A percentile compares a stretch with the other conserved stretches of the same genome.
These are phyloP conservation scores for Ceratocystis harringtonii DNA, from an alignment of 2,329 filamentous ascomycete genomes.

Conservation along the genomic window DNA sequence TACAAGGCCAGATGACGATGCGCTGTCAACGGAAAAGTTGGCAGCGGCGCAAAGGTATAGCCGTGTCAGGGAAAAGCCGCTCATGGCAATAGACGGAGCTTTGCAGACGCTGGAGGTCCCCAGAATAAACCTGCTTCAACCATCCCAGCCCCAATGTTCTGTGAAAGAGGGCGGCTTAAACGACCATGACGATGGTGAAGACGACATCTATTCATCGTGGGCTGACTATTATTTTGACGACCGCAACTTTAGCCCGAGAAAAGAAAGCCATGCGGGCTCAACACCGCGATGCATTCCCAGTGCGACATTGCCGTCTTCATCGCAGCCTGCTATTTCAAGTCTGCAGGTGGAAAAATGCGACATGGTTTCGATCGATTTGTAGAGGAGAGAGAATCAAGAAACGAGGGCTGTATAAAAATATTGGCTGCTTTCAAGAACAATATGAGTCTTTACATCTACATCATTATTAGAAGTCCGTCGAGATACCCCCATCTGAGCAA, in stretches of 20 bases:
- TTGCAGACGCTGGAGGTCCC: neutral
- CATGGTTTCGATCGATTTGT: neutral
- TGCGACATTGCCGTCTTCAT: neutral
- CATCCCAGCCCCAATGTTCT: neutral
- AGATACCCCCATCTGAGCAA: constrained; percentile 34
- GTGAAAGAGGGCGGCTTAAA: neutral
- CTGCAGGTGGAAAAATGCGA: neutral
- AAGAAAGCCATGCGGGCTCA: neutral
- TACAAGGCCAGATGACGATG: constrained; percentile 2
- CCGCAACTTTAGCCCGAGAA: constrained; percentile 13
- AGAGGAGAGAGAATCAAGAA: neutral
- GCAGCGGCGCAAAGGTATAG: neutral
- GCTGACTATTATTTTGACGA: constrained; percentile 25
- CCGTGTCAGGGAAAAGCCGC: neutral
- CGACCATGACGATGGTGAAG: constrained; percentile 20
- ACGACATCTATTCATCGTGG: constrained; percentile 20
- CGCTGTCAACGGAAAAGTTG: neutral
- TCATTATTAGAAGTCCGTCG: constrained; percentile 1
- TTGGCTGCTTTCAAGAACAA: neutral
- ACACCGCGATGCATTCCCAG: neutral
- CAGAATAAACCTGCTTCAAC: neutral
- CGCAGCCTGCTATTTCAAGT: neutral
- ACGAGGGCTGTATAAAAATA: neutral
- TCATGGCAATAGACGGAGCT: neutral
- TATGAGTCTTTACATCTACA: neutral